Percentiles rank a stretch among this genome's conserved stretches.
These are phyloP conservation scores for Paramecium tetraurelia DNA, from an alignment of 73 alveolate species.

Conservation along the genomic window DNA sequence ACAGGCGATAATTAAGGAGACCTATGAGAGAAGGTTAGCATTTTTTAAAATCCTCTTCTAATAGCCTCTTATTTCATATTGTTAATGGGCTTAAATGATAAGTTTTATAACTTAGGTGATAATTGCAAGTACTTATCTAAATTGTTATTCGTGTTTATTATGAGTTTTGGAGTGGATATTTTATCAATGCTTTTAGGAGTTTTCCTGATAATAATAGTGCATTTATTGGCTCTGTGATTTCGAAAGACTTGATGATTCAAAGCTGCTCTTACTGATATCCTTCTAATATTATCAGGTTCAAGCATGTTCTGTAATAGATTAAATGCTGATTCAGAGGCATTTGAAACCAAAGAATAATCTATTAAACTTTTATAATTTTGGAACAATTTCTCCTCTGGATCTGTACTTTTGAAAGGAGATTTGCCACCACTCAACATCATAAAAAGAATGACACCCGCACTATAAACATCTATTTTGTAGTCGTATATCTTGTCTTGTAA, in stretches of 20 bases:
- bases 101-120: not conserved
- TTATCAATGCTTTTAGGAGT: not conserved
- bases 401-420: slow-evolving; percentile 64
- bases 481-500: slow-evolving; percentile 68
- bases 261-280: not conserved
- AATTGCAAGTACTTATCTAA: not conserved
- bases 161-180: not conserved
- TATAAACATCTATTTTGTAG: slow-evolving; percentile 71
- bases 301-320: not conserved
- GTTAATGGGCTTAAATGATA: not conserved
- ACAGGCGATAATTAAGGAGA: not conserved
- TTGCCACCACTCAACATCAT: slow-evolving; percentile 76
- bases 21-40: not conserved
- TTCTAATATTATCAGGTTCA: not conserved
- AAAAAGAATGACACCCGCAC: slow-evolving; percentile 72
- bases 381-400: not conserved
- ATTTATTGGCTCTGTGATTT: not conserved
- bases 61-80: not conserved
- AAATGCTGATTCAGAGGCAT: not conserved
- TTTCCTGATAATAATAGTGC: not conserved
- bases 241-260: not conserved
- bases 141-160: not conserved
- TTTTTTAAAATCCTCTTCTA: not conserved
- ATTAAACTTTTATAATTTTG: not conserved
- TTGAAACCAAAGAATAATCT: not conserved